Base-by-base conservation (phyloP, 805 yeast genomes). In the Kodamaea neixiangensis region DNA sequence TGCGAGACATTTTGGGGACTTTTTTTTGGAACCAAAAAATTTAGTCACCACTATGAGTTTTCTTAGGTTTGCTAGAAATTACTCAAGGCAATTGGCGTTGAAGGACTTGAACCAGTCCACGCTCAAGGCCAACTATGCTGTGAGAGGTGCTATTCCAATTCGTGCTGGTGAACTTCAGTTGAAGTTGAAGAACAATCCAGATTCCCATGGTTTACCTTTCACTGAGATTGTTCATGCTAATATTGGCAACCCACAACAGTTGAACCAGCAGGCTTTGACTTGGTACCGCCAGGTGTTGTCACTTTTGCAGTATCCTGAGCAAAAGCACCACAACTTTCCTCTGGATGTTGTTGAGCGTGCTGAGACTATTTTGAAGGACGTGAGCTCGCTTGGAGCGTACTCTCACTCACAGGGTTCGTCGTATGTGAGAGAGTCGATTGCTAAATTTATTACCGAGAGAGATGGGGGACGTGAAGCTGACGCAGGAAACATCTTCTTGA, bases 221-320 rank as follows among this genome's bases (percentile, higher is more conserved):
- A 71, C 79, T 40, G 73, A 80, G 53, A 88, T 94, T 60, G 87
- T 96, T 65, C 85, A 83, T 62, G 94, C 97, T 56, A 94, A 94
- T 66, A 94, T 94, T 55, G 99, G 99, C 25, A 94, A 94, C 66
- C 99, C 99, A 1, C 99, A 94, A 70, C 98, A 93, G 67, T 77
- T 94, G 64, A 93, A 90, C 59, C 99, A 94, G 69, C 80, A 85
- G 62, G 99, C 99, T 0, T 76, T 94, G 60, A 89, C 96, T n/a
- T 94, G 94, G 75, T 92, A 90, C 70, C 81, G 99, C 61, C 96
- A 92, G 66, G 96, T 92, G 3, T 73, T 93, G 53, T 82, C 97
- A 0, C 68, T 92, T 41, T 72, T 93, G 59, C 97, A 94, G 71
- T 87, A 89, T 66, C 98, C 99, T 0, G 80, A 77, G 25, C 62